Percentiles rank a stretch among this genome's conserved stretches.
phyloP scores from a whole-genome alignment of 2,329 filamentous ascomycete genomes.

The Aspergillus pseudoglaucus region DNA sequence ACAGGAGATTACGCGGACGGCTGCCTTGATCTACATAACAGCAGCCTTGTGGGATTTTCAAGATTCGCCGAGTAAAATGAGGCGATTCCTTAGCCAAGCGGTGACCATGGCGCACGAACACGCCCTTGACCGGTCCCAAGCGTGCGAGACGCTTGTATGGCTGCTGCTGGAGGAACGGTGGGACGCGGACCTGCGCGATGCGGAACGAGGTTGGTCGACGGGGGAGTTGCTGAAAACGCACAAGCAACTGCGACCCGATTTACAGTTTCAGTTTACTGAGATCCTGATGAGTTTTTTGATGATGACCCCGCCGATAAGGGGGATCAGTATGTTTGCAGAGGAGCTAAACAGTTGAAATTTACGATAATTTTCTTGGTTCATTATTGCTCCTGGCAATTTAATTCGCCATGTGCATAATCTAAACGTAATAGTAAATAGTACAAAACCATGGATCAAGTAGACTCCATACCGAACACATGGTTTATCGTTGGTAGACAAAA shows the following conservation, averaged over 20 bases:
- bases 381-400: neutral
- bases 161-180: slow-evolving; percentile 32
- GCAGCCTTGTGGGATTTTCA: slow-evolving; percentile 30
- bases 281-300: slow-evolving; percentile 32
- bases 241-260: slow-evolving; percentile 28
- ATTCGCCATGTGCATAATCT: too few relatives aligned
- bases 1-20: slow-evolving; percentile 31
- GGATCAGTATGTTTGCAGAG: slow-evolving; percentile 28
- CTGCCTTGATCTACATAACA: slow-evolving; percentile 35
- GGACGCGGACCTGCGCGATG: slow-evolving; percentile 29
- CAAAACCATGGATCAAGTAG: too few relatives aligned
- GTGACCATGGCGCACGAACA: slow-evolving; percentile 20
- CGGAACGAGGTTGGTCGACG: slow-evolving; percentile 32
- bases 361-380: neutral
- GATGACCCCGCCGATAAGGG: slow-evolving; percentile 24
- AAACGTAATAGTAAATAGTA: too few relatives aligned
- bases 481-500: too few relatives aligned
- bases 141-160: slow-evolving; percentile 36
- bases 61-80: slow-evolving; percentile 22
- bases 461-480: too few relatives aligned
- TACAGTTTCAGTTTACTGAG: slow-evolving; percentile 36
- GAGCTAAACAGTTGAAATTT: slow-evolving; percentile 14
- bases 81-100: slow-evolving; percentile 28
- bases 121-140: slow-evolving; percentile 27
- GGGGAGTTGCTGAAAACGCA: slow-evolving; percentile 30